These are phyloP conservation scores for Phytophthora sojae DNA, from an alignment of 352 stramenopile genomes.

Conservation along the genomic window DNA sequence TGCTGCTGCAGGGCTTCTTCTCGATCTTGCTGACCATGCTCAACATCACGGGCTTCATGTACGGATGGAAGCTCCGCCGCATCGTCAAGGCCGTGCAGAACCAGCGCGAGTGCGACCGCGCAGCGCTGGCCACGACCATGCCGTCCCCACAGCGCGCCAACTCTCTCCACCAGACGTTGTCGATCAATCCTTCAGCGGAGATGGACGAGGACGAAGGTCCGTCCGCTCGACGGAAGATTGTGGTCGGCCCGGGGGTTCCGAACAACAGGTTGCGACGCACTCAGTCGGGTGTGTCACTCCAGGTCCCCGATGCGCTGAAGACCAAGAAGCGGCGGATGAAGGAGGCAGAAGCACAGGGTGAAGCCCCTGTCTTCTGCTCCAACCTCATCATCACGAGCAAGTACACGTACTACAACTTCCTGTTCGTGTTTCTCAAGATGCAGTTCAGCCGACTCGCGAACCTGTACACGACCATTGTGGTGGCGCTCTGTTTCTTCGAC, in stretches of 20 bases:
- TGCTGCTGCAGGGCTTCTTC: slow-evolving; percentile 90
- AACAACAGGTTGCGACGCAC: slow-evolving; percentile 30
- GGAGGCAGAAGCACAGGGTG: slow-evolving; percentile 33
- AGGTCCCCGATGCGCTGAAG: slow-evolving; percentile 33
- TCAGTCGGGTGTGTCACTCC: slow-evolving; percentile 30
- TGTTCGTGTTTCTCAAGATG: slow-evolving; percentile 91
- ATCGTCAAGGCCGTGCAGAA: slow-evolving; percentile 88
- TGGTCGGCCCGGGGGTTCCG: slow-evolving; percentile 41
- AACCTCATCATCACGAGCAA: slow-evolving; percentile 90
- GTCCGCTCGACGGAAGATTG: slow-evolving; percentile 51
- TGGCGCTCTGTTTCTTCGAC: slow-evolving; percentile 90
- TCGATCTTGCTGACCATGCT: slow-evolving; percentile 82
- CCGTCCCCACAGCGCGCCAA: slow-evolving; percentile 52
- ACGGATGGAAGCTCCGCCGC: slow-evolving; percentile 89
- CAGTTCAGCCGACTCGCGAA: slow-evolving; percentile 92
- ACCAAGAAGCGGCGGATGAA: slow-evolving; percentile 38
- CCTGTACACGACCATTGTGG: slow-evolving; percentile 90
- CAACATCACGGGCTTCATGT: slow-evolving; percentile 82
- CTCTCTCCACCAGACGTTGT: slow-evolving; percentile 68
- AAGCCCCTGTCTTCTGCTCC: slow-evolving; percentile 58
- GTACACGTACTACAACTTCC: slow-evolving; percentile 93
- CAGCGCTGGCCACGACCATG: slow-evolving; percentile 82
- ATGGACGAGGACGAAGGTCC: slow-evolving; percentile 49
- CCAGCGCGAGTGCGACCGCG: slow-evolving; percentile 82
- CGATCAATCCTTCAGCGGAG: slow-evolving; percentile 60